Base-by-base conservation (phyloP, 2,329 filamentous ascomycete genomes). In the Saccharata proteae region DNA sequence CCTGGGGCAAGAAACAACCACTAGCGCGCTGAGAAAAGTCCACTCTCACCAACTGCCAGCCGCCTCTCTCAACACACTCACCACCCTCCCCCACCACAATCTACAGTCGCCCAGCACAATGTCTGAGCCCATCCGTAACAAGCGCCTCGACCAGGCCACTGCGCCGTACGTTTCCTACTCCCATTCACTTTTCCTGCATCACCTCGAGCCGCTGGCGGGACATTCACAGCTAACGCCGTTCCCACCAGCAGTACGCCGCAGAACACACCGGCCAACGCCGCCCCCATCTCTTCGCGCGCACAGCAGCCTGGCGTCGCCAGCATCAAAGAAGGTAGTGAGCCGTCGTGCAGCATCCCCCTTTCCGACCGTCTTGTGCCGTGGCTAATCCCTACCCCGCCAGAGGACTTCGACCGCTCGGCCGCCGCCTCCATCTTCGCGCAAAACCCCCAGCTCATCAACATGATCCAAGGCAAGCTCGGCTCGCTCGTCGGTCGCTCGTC, bases 391-490 rank as follows among this genome's bases (percentile, higher is more conserved):
- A 24, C 16, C n/a, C 36, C 10, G 31, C 26, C 43, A 94, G 90
- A 96, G 74, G 84, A 92, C 41, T 68, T 93, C 50, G 85, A 94
- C 55, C 81, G 81, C 58, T 78, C 73, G 32, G 71, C 83, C 35
- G 86, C 88, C 40, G 86, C 86, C 38, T 88, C 82, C 40, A 77
- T 98, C 55, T 93, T 98, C 54, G 88, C 90, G 45, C 79, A 90
- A 59, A 93, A 98, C 66, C 90, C 92, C 38, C 79, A 80, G 49
- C 76, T 98, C 43, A 81, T 96, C 40, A 81, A 84, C 45, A 90
- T 98, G 83, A 96, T 98, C 59, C 85, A 98, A 67, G 86, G 85
- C 49, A 90, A 90, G 59, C 80, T 98, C 47, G 83, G 85, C 43
- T 79, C 79, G 43, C 80, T 98, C 38, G 83, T 98, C 50, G 90